Base-by-base conservation (phyloP, 805 yeast species). In the Tetrapisispora taiwanensis region DNA sequence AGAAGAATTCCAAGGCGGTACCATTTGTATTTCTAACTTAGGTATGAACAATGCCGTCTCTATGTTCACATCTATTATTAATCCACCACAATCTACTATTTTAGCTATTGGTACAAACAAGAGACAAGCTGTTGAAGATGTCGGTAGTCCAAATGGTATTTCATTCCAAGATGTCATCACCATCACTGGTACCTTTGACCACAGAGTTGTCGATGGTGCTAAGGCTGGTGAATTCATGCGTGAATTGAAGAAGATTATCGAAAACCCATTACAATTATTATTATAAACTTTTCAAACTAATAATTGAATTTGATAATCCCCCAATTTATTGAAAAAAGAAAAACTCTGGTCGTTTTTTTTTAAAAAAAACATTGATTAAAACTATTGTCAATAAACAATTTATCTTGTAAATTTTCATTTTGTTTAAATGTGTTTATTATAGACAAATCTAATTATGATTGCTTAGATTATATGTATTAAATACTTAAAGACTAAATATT, bases 1-100 rank as follows among this genome's bases (percentile, higher is more conserved):
- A 51, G 95, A 87, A 68, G 98, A 92, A 73, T 92, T 84, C 81
- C 95, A 87, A 76, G 99, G 99, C 59, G 99, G 99, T 63, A 89
- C 98, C 56, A 86, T 92, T 68, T 88, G 97, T 66, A 90, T 92
- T 62, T 92, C 97, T 53, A 92, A 92, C 82, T 74, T 92, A 75
- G 99, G 99, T 65, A 92, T 92, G 98, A 92, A 92, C 79, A 78
- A 72, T 46, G 97, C 98, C 45, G 97, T 90, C 39, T 74, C 79
- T 52, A 61, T 83, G 64, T 92, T 92, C 79, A 90, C 98, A 27
- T 90, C 98, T 31, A 92, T 92, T 69, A 81, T 92, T 67, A 92
- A 92, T 78, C 97, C 96, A 50, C 99, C 99, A 44, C 98, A 90
- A 71, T 75, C 89, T 42, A 81, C 95, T 41, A 92, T 92, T 60